Evolutionary conservation across 306 rosid genomes (phyloP).

Genomic region (Medicago truncatula): MtrunA17r5.0-ANR NC_053046.1:43100001-43100500

Average conservation of each 20-base stretch:
- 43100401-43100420: background rate
- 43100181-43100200: background rate
- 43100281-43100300: background rate
- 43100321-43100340: too few relatives aligned
- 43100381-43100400: conserved; percentile 6
- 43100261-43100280: background rate
- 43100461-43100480: conserved; percentile 20
- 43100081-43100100: too few relatives aligned
- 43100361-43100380: background rate
- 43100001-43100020: too few relatives aligned
- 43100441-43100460: conserved; percentile 37
- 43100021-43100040: too few relatives aligned
- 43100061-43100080: too few relatives aligned
- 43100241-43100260: background rate
- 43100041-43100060: too few relatives aligned
- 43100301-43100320: background rate
- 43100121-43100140: too few relatives aligned
- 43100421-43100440: conserved; percentile 38
- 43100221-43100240: too few relatives aligned
- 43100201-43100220: background rate
- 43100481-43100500: conserved; percentile 7
- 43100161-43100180: background rate
- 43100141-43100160: background rate
- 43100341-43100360: background rate
- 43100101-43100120: too few relatives aligned